Percentiles rank a stretch among this genome's conserved stretches.
phyloP scores from a whole-genome alignment of 176 grass and related monocot species.

The Themeda triandra region DNA sequence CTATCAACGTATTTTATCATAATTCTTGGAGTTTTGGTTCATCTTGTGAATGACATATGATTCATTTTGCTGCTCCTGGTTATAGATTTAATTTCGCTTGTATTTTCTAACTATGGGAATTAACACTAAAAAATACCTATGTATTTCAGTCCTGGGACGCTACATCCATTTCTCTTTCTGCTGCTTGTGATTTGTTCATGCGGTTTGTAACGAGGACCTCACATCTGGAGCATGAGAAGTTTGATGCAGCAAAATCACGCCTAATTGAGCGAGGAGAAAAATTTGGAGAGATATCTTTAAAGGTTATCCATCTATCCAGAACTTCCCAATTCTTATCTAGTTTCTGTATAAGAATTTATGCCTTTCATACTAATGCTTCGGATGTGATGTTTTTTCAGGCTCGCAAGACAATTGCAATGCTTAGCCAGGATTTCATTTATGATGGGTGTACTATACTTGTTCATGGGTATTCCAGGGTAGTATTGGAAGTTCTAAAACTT shows the following conservation, averaged over 20 bases:
- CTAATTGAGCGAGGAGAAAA: conserved; percentile 97
- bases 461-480: conserved; percentile 90
- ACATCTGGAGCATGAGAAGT: conserved; percentile 91
- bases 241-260: conserved; percentile 84
- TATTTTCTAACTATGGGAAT: neutral
- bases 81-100: neutral
- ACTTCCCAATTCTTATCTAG: neutral
- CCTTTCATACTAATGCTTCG: neutral
- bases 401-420: conserved; percentile 96
- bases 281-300: conserved; percentile 97
- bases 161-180: conserved; percentile 90
- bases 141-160: conserved; percentile 85
- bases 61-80: neutral
- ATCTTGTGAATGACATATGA: neutral
- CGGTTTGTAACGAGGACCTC: conserved; percentile 94
- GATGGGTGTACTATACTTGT: conserved; percentile 88
- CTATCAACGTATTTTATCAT: neutral
- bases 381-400: conserved; percentile 44
- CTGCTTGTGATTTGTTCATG: conserved; percentile 96
- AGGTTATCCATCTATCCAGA: conserved; percentile 42
- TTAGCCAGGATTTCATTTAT: conserved; percentile 88
- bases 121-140: neutral
- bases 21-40: neutral
- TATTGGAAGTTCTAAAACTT: conserved; percentile 91
- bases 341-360: neutral